phyloP scores from a whole-genome alignment of 2,329 filamentous ascomycete species.

The Periconia sp. region DNA sequence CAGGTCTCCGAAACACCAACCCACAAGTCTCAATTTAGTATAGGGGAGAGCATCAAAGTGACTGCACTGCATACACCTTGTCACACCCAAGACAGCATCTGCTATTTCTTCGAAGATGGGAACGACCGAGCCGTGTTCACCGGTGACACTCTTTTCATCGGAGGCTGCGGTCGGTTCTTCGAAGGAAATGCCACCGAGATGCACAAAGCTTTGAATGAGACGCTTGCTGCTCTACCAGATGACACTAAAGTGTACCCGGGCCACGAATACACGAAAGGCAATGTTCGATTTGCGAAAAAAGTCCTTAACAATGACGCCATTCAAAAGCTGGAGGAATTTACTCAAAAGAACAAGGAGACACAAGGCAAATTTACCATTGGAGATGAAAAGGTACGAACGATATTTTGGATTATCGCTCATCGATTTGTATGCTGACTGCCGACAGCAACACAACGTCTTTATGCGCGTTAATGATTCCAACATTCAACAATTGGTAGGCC shows the following conservation, averaged over 20 bases:
- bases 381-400: slow-evolving; percentile 91
- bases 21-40: slow-evolving; percentile 78
- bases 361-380: slow-evolving; percentile 97
- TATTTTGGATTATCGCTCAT: background rate
- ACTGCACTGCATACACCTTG: slow-evolving; percentile 94
- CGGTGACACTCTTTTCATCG: slow-evolving; percentile 94
- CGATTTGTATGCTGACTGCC: slow-evolving; percentile 1
- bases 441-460: slow-evolving; percentile 89
- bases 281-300: slow-evolving; percentile 84
- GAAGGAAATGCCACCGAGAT: slow-evolving; percentile 86
- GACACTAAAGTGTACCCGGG: slow-evolving; percentile 94
- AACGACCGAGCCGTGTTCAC: slow-evolving; percentile 85
- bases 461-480: slow-evolving; percentile 89
- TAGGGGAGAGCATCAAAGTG: slow-evolving; percentile 80
- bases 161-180: slow-evolving; percentile 94
- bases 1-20: slow-evolving; percentile 77
- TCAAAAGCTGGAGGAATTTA: slow-evolving; percentile 77
- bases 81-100: slow-evolving; percentile 98
- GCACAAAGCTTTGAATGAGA: slow-evolving; percentile 90
- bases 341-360: slow-evolving; percentile 81
- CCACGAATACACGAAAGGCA: slow-evolving; percentile 97
- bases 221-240: slow-evolving; percentile 78
- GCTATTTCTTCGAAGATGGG: slow-evolving; percentile 87
- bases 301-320: slow-evolving; percentile 75
- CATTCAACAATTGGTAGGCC: slow-evolving; percentile 83